A percentile compares a stretch with the other conserved stretches of the same genome.
Evolutionary conservation across 176 grass and related monocot genomes (phyloP).

Genomic region (Tuctoria greenei): DNA sequence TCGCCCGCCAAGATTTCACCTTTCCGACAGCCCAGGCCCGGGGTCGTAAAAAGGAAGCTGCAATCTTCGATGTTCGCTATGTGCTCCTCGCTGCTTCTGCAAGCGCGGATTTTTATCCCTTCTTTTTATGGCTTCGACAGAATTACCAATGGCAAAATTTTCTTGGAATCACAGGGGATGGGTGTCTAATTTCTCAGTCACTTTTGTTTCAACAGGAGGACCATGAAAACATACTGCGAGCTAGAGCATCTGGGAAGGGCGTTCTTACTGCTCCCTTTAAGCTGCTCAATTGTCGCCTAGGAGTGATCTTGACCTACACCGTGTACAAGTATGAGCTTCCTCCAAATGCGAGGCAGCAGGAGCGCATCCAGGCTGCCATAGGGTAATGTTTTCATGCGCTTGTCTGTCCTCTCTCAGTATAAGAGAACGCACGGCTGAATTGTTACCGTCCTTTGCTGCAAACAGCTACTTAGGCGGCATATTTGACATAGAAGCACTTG

Average conservation of each 20-base stretch:
- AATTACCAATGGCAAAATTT: conserved; percentile 7
- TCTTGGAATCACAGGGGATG: background rate
- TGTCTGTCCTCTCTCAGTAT: background rate
- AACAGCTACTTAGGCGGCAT: conserved; percentile 96
- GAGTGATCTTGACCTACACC: conserved; percentile 85
- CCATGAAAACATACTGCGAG: conserved; percentile 78
- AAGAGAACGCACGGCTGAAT: background rate
- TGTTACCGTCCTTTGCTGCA: background rate
- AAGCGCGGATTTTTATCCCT: background rate
- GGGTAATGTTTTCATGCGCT: conserved; percentile 48
- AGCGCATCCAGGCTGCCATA: conserved; percentile 76
- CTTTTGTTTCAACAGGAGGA: conserved; percentile 57
- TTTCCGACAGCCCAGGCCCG: conserved; percentile 31
- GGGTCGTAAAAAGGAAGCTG: conserved; percentile 43
- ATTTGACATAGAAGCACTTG: conserved; percentile 96
- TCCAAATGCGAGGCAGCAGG: conserved; percentile 54
- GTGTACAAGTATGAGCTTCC: conserved; percentile 88
- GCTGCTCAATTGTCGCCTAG: conserved; percentile 86
- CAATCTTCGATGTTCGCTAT: conserved; percentile 31
- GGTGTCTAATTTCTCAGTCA: too few species aligned
- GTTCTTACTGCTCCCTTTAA: conserved; percentile 88
- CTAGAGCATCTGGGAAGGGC: conserved; percentile 84
- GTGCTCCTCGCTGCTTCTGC: conserved; percentile 29
- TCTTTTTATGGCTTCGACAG: background rate
- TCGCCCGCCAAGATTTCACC: conserved; percentile 20